Percentiles rank a stretch among this genome's conserved stretches.
Evolutionary conservation across 257 asterid genomes (phyloP).

Genomic region (Jasminum sambac): DNA sequence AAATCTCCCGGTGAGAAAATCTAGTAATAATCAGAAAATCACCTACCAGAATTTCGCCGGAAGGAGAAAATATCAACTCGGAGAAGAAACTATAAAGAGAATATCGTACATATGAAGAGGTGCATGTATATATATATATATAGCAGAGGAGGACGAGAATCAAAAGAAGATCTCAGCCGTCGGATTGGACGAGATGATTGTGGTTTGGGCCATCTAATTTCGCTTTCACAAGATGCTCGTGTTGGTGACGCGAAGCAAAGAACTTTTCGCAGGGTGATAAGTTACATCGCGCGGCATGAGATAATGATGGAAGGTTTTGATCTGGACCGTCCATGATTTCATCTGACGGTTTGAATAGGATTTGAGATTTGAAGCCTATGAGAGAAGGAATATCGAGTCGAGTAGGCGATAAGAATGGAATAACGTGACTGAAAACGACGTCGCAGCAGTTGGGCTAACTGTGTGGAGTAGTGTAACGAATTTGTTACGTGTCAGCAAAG

Average conservation of each 20-base stretch:
- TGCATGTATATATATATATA: slow-evolving; percentile 31
- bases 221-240: slow-evolving; percentile 44
- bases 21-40: background rate
- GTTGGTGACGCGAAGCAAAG: slow-evolving; percentile 32
- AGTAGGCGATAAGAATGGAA: slow-evolving; percentile 38
- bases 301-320: slow-evolving; percentile 21
- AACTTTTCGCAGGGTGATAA: slow-evolving; percentile 15
- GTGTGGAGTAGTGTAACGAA: slow-evolving; percentile 25
- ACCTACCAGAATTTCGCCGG: slow-evolving; percentile 36
- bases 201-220: slow-evolving; percentile 31
- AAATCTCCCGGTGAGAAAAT: background rate
- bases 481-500: slow-evolving; percentile 56
- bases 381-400: background rate
- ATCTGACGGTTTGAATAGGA: slow-evolving; percentile 32
- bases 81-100: slow-evolving; percentile 17
- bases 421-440: slow-evolving; percentile 42
- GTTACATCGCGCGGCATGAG: slow-evolving; percentile 25
- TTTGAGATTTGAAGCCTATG: no score
- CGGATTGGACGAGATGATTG: background rate
- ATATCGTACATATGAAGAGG: slow-evolving; percentile 2
- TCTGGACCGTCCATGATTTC: slow-evolving; percentile 31
- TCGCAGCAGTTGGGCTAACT: background rate
- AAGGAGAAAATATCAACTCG: background rate
- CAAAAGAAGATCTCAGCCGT: slow-evolving; percentile 34
- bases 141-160: slow-evolving; percentile 18